Percentiles rank a stretch among this genome's conserved stretches.
These are phyloP conservation scores for Escallonia herrerae DNA, from an alignment of 129 eudicot species.

Conservation along the genomic window DNA sequence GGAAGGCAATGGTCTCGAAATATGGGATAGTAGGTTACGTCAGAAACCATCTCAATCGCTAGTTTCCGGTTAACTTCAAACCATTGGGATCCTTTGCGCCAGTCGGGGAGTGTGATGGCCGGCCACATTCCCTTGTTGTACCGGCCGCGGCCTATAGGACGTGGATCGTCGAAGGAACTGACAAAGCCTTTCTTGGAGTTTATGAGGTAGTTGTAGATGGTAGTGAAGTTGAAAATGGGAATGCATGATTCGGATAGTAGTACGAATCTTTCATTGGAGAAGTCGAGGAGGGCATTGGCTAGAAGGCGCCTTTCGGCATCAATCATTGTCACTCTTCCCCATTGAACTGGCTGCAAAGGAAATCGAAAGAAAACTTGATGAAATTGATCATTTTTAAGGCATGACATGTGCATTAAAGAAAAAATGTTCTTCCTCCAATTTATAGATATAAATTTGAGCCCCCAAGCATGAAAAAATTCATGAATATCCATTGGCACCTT, in stretches of 20 bases:
- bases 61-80: constrained; percentile 68
- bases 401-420: too few species aligned
- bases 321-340: constrained; percentile 76
- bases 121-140: constrained; percentile 85
- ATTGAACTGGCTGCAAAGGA: constrained; percentile 42
- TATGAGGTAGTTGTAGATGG: constrained; percentile 65
- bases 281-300: constrained; percentile 85
- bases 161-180: constrained; percentile 69
- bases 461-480: too few species aligned
- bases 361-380: not conserved
- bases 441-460: too few species aligned
- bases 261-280: constrained; percentile 71
- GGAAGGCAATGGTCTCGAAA: constrained; percentile 55
- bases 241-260: constrained; percentile 83
- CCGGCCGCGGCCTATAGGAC: constrained; percentile 71
- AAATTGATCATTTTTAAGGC: too few species aligned
- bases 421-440: too few species aligned
- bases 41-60: constrained; percentile 52
- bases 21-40: constrained; percentile 41
- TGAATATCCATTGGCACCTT: too few species aligned
- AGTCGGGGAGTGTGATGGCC: constrained; percentile 48
- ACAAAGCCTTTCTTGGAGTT: constrained; percentile 62
- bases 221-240: constrained; percentile 77
- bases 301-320: constrained; percentile 93
- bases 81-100: constrained; percentile 98